Percentiles rank a stretch among this genome's conserved stretches.
These are phyloP conservation scores for Pyrenochaeta sp. DNA, from an alignment of 2,329 filamentous ascomycete species.

Conservation along the genomic window DNA sequence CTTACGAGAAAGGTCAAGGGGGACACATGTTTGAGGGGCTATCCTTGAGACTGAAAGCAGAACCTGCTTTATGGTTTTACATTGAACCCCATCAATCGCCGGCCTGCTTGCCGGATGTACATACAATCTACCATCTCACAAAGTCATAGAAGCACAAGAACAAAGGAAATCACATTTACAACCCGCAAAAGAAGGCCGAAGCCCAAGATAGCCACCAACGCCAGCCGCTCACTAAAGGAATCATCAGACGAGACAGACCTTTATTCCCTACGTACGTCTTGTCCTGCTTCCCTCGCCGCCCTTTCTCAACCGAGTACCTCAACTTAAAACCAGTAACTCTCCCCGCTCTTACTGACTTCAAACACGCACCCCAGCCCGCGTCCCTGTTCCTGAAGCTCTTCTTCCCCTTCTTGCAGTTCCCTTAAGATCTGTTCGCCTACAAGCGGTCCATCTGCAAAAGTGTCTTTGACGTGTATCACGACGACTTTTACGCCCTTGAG, in stretches of 20 bases:
- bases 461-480: conserved; percentile 94
- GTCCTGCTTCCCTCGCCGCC: background rate
- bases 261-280: background rate
- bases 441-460: conserved; percentile 72
- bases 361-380: conserved; percentile 81
- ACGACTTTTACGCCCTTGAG: conserved; percentile 80
- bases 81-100: too few species aligned
- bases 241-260: background rate
- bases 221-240: background rate
- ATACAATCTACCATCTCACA: background rate
- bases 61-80: too few species aligned
- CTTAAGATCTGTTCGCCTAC: conserved; percentile 72
- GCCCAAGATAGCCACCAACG: background rate
- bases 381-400: conserved; percentile 53
- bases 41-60: too few species aligned
- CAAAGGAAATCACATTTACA: background rate
- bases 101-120: too few species aligned
- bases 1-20: too few species aligned
- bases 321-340: conserved; percentile 60
- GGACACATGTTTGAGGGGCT: too few species aligned
- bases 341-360: conserved; percentile 72
- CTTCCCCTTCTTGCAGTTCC: conserved; percentile 73
- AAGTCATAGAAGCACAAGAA: background rate
- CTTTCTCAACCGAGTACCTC: background rate
- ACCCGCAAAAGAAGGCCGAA: background rate